Evolutionary conservation across 352 stramenopile species (phyloP).

Genomic region (Globisporangium irregulare): DNA sequence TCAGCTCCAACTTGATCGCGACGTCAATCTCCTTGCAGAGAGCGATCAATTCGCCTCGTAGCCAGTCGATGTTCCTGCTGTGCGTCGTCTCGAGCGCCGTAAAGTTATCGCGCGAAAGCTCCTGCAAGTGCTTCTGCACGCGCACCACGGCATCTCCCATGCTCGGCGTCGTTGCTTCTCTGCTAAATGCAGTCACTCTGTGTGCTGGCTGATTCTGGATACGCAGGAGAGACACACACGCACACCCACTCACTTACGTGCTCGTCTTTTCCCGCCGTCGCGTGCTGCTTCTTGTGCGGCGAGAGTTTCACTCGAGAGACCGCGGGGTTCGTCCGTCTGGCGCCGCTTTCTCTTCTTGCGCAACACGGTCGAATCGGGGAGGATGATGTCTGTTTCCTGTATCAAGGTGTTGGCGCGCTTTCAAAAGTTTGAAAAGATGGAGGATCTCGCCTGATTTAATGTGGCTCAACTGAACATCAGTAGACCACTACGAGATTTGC

Average conservation of each 20-base stretch:
- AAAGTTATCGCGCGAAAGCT: slow-evolving; percentile 54
- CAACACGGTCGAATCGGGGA: background rate
- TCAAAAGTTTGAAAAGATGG: slow-evolving; percentile 16
- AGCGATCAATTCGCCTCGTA: slow-evolving; percentile 48
- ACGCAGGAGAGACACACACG: background rate
- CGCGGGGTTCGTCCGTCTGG: background rate
- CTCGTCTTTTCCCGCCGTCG: background rate
- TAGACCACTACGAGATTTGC: background rate
- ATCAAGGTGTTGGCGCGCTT: slow-evolving; percentile 8
- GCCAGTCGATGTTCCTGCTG: slow-evolving; percentile 38
- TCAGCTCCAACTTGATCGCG: slow-evolving; percentile 39
- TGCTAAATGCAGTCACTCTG: background rate
- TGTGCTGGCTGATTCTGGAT: slow-evolving; percentile 17
- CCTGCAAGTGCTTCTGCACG: slow-evolving; percentile 53
- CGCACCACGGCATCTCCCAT: slow-evolving; percentile 72
- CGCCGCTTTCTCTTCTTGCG: background rate
- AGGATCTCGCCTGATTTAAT: background rate
- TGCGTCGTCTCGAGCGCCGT: slow-evolving; percentile 42
- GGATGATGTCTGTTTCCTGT: background rate
- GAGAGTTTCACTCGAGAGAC: background rate
- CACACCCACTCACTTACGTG: background rate
- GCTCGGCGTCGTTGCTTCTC: background rate
- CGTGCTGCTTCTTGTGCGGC: background rate
- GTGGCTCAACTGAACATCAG: background rate
- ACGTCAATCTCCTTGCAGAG: slow-evolving; percentile 52